Evolutionary conservation across 2,329 filamentous ascomycete genomes (phyloP), one percentile per base, ranked within the genome.

Genomic region (Trichoderma koningii): DNA sequence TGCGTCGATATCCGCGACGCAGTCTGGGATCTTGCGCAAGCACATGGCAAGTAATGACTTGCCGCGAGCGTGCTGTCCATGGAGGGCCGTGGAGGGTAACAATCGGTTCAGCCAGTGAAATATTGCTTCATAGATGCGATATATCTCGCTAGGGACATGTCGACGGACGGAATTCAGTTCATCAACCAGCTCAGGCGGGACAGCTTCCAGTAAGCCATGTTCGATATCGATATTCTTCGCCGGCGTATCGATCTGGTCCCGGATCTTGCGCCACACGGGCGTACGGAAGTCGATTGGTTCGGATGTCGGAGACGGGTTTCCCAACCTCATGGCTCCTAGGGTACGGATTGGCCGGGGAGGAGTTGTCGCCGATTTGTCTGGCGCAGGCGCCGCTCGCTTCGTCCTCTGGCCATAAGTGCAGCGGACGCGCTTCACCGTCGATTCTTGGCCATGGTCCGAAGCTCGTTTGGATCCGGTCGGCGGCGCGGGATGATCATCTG

Each of bases 11-110:
- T 75, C 65, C 15, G 72, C 70, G 28, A 76, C 52, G 23, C 72
- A 73, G 9, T 68, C 68, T 3, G 74, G 73, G 14, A 76, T 62
- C 62, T 68, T 72, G 15, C 74, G 76, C 42, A 78, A 67, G 45
- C 76, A 78, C 71, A 78, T 75, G n/a, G 70, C 72, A 9, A 78
- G 65, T 4, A 78, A 69, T 10, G 76, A 77, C 55, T 76, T 76
- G 6, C 68, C 67, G 17, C 71, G 70, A 10, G 69, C 47, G 21
- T 72, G 67, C 23, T 70, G 60, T 3, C 52, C 61, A 4, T 67
- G 59, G 2, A 68, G 51, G 9, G 69, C 64, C 7, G 75, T 77
- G 7, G 71, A 70, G 23, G 67, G 70, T 44, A 78, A 63, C 5
- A 78, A 45, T 10, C 69, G 63, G 30, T 70, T 68, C 21, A 77